Base-by-base conservation (phyloP, 805 yeast species). In the Kluyveromyces nonfermentans region DNA sequence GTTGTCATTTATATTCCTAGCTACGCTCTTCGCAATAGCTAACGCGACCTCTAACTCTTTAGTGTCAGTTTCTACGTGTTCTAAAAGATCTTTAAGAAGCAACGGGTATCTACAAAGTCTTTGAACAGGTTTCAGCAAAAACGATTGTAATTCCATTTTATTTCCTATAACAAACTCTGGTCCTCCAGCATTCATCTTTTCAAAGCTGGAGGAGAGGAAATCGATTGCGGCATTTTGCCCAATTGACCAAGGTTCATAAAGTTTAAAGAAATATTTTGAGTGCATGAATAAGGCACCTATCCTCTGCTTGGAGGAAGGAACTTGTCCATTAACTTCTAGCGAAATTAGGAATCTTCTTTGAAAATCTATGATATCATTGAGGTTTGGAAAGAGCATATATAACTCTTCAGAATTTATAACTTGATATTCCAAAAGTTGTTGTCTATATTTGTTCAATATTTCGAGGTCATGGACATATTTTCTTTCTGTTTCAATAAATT, bases 71-170 rank as follows among this genome's bases (percentile, higher is more conserved):
- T 87, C 75, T 16, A 21, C 33, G 40, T 71, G 60, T 59, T 86
- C 87, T 41, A 85, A 61, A 42, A 93, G 70, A 57, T 86, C 93
- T 54, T 75, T 78, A 42, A 93, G 65, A 40, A 93, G 70, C 41
- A 93, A 67, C 1, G 97, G 98, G 63, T 93, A 93, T 61, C 89
- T 86, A 71, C 96, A 86, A n/a, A 93, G 73, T 50, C 99, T 75
- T 68, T 93, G 99, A 33, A 93, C 86, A 0, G 99, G 99, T 62
- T 90, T 93, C 53, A 93, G 77, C 35, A 93, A 71, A 63, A 85
- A 85, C 41, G 90, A 80, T 59, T 85, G 97, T 43, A 93, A 71
- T 62, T 90, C 98, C 58, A 88, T 80, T 35, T 86, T 83, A 21
- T 93, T 90, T 50, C 81, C 90, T 47, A 89, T 78, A 33, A 88